Conservation (phyloP, 1,139 yeast genomes). For the Wickerhamomyces sp. region DNA sequence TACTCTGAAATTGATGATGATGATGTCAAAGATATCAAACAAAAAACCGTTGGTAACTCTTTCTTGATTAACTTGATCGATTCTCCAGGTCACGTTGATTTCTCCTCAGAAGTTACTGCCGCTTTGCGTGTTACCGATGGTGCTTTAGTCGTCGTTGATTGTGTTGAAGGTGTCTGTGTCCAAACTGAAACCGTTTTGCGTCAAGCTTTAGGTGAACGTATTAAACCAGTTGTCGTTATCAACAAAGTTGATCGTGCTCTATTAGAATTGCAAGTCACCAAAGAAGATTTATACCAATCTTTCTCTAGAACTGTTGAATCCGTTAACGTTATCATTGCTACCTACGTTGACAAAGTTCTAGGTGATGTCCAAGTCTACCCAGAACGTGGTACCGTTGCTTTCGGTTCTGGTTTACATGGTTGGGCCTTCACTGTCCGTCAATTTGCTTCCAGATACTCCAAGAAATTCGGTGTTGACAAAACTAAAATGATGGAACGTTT, state of each 20-base stretch:
- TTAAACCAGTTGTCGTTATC: conserved; percentile 96
- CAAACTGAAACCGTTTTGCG: conserved; percentile 99
- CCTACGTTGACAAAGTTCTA: conserved; percentile 83
- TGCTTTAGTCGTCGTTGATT: conserved; percentile 99
- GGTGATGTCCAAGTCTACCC: conserved; percentile 99
- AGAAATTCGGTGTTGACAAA: conserved; percentile 99
- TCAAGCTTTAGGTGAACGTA: conserved; percentile 99
- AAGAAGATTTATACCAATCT: conserved; percentile 98
- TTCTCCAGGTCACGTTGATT: conserved; percentile 99
- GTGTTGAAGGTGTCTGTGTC: conserved; percentile 99
- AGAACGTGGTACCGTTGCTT: conserved; percentile 98
- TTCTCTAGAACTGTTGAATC: conserved; percentile 99
- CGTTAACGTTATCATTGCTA: conserved; percentile 96
- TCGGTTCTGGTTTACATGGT: conserved; percentile 99
- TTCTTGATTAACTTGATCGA: conserved; percentile 98
- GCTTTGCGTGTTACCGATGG: conserved; percentile 99
- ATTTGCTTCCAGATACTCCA: conserved; percentile 96
- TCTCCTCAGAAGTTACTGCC: conserved; percentile 99
- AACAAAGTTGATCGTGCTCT: conserved; percentile 99
- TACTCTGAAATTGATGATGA: conserved; percentile 88
- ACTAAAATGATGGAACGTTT: conserved; percentile 97
- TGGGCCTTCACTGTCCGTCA: conserved; percentile 99
- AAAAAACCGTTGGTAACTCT: conserved; percentile 91
- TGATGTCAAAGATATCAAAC: conserved; percentile 91
- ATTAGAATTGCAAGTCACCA: conserved; percentile 96